Base-by-base conservation (phyloP, 2,329 filamentous ascomycete species). In the Fusarium mangiferae region DNA sequence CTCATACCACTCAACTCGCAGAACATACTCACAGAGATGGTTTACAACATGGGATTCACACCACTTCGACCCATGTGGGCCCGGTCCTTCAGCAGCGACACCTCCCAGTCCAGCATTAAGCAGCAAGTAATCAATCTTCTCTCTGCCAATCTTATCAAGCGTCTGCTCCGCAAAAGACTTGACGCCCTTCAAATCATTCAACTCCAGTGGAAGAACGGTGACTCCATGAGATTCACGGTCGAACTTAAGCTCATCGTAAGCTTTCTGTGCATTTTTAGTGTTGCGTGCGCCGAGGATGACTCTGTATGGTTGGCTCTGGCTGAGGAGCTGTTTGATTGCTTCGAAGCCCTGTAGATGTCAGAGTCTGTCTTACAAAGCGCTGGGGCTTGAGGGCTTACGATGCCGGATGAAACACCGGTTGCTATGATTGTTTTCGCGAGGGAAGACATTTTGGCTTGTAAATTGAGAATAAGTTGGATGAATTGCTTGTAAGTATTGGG, bases 231-330 rank as follows among this genome's bases (percentile, higher is more conserved):
- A 81, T 30, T 72, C 74, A 35, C 62, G 77, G 78, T 87, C 85
- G 52, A 82, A 87, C 14, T 81, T 76, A 24, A 89, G 78, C 3
- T 75, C 80, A 49, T 84, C 82, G 56, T 83, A 85, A 3, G 85
- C 86, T 7, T 81, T 79, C 42, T 84, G 80, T 2, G 86, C 82
- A 13, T 75, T 77, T 28, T 81, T 70, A 1, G 81, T 81, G 76
- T 88, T 84, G n/a, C 87, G 81, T 7, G 84, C 87, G 15, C 87
- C 87, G 15, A 89, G 81, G 49, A 89, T 85, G 72, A 88, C 79
- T 22, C 78, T 83, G 78, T 88, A 87, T 0, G 86, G 81, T 71
- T 87, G 83, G 0, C 81, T 65, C 52, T 85, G 82, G 22, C 79
- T 74, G 13, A 88, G 83, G 33, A 89, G 83, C 73, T 88, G 86